Percentiles rank a stretch among this genome's conserved stretches.
These are phyloP conservation scores for Anthostomella pinea DNA, from an alignment of 2,329 filamentous ascomycete genomes.

Conservation along the genomic window DNA sequence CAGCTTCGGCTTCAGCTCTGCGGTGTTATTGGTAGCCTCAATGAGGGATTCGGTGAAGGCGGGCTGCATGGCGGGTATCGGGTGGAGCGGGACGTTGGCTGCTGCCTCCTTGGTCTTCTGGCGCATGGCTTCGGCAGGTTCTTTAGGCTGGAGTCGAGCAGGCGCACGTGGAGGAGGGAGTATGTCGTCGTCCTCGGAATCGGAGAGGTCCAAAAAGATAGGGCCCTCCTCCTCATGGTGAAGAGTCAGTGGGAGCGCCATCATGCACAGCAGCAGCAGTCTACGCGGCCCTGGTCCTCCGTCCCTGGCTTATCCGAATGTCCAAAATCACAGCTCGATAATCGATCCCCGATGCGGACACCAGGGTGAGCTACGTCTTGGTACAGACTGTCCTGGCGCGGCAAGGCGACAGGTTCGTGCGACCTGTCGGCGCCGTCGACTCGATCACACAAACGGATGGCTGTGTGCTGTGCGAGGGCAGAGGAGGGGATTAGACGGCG, in stretches of 20 bases:
- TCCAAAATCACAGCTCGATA: constrained; percentile 4
- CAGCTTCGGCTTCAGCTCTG: constrained; percentile 49
- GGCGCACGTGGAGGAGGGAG: constrained; percentile 21
- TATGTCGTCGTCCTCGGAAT: constrained; percentile 30
- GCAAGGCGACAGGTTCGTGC: too few relatives aligned
- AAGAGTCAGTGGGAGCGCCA: constrained; percentile 29
- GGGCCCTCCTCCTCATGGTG: constrained; percentile 30
- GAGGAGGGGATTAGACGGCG: constrained; percentile 9
- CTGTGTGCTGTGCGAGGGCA: not conserved
- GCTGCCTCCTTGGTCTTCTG: constrained; percentile 30
- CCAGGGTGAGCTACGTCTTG: too few relatives aligned
- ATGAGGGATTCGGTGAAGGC: constrained; percentile 80
- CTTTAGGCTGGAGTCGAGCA: constrained; percentile 14
- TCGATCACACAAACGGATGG: constrained; percentile 1
- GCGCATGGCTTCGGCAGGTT: constrained; percentile 23
- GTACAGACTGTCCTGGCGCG: too few relatives aligned
- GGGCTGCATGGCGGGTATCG: constrained; percentile 72
- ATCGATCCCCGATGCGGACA: constrained; percentile 9
- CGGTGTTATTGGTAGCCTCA: constrained; percentile 59
- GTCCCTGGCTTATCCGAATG: constrained; percentile 2
- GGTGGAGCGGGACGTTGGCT: constrained; percentile 54
- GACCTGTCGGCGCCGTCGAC: too few relatives aligned
- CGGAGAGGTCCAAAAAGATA: constrained; percentile 29
- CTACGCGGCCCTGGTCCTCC: constrained; percentile 14
- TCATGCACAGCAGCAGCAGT: constrained; percentile 14